These are phyloP conservation scores for Cucumis sativus DNA, from an alignment of 306 rosid genomes.

Conservation along the genomic window Cucumber_9930_V3 NC_026657.2:35909001-35909500, in stretches of 20 bases:
- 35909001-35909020: background rate
- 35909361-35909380: background rate
- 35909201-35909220: too few species aligned
- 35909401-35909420: background rate
- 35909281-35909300: too few species aligned
- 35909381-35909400: background rate
- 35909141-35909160: too few species aligned
- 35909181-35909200: too few species aligned
- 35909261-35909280: too few species aligned
- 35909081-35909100: background rate
- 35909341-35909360: background rate
- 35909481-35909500: background rate
- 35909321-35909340: background rate
- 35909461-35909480: background rate
- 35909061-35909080: background rate
- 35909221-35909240: too few species aligned
- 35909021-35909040: background rate
- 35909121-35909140: too few species aligned
- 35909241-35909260: too few species aligned
- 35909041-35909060: background rate
- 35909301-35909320: too few species aligned
- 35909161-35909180: too few species aligned
- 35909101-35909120: background rate
- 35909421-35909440: background rate
- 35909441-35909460: background rate